Base-by-base conservation (phyloP, 352 stramenopile genomes). In the Phytophthora tubulina region DNA sequence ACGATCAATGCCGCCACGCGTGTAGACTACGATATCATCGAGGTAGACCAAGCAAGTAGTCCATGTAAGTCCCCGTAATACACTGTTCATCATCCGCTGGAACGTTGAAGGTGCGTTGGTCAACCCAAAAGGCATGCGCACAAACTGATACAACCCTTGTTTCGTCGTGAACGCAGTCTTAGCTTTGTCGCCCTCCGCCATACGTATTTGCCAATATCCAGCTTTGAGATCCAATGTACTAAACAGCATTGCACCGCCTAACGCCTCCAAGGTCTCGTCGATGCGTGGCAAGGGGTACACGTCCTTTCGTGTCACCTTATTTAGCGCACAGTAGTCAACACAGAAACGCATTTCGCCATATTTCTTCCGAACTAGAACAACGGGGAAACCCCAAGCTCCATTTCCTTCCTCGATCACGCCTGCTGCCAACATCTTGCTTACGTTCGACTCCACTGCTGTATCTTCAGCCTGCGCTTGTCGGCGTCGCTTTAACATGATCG, bases 11-110 rank as follows among this genome's bases (percentile, higher is more conserved):
- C 54, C 32, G 0, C 67, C 57, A n/a, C n/a, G n/a, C n/a, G n/a
- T n/a, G n/a, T n/a, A n/a, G n/a, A n/a, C n/a, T n/a, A n/a, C n/a
- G n/a, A 35, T 67, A 31, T 79, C 72, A n/a, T 79, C 67, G 0
- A 80, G 17, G 9, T 73, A 80, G 1, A 76, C 72, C 3, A 76
- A 11, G 27, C 67, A 73, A 3, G 57, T 70, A 5, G 58, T 49
- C 59, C 60, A 76, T n/a, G 61, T 60, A 1, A 79, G 15, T 3
- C 63, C 61, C 14, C 72, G 58, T 13, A 80, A 42, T 5, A 69
- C 57, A 36, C 54, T 62, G 17, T 76, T 63, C 72, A 80, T 76
- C 15, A 80, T 53, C 0, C 61, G 39, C 27, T 80, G 68, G 36
- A 79, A 80, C 1, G 64, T 80, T 3, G 38, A 50, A 0, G 73